Evolutionary conservation across 2,329 filamentous ascomycete genomes (phyloP), one percentile per base, ranked within the genome.

Genomic region (Neoarthrinium moseri): DNA sequence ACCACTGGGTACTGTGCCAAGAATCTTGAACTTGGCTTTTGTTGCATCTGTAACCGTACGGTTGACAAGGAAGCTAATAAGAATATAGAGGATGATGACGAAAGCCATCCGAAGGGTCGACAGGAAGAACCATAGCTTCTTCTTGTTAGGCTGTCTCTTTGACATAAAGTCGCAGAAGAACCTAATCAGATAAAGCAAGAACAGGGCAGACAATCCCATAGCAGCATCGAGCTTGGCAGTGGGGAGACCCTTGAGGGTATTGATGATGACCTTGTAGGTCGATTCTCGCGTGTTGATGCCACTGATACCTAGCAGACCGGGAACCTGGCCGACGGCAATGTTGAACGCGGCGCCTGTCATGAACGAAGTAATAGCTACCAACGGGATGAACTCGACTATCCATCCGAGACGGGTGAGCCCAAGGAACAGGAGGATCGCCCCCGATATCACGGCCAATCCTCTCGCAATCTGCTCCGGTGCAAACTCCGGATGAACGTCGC

Each of bases 101-200:
- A 94, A 91, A 2, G 82, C 86, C 4, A 87, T 89, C 29, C 89
- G 83, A 30, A 94, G 75, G 0, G 89, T 92, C 15, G 83, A 86
- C 42, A 84, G 65, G 71, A 92, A 91, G 69, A 92, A 92, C 74
- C 81, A 91, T 1, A 80, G 57, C 75, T 89, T 90, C 47, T 81
- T 77, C 42, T 75, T 76, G 3, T 75, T 68, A 3, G 89, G 87
- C 53, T 86, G 76, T 61, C 77, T 83, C 67, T 77, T 82, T n/a
- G 84, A 84, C 56, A 83, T 72, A 50, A 67, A 75, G 40, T 75
- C 80, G 70, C 86, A 90, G 42, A 69, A 66, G 43, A 63, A 76
- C 5, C 87, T 82, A 52, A 89, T 81, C 6, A 77, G 49, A 59
- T 89, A 91, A 4, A 92, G 75, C 71, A 89, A 71, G 6, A 77